Base-by-base conservation (phyloP, 345 rosid species). In the Gossypium australe region DNA sequence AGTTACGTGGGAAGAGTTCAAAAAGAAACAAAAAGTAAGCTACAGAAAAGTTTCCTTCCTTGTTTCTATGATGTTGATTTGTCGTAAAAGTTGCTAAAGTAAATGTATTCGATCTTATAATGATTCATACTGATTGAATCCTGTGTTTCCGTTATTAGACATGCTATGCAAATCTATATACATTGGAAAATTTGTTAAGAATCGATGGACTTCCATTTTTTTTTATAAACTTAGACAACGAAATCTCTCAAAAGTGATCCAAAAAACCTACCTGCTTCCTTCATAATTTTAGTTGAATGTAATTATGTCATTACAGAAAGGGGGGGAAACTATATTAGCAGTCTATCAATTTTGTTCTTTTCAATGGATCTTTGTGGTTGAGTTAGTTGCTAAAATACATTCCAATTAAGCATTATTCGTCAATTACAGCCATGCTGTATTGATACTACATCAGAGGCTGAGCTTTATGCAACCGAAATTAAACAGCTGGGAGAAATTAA, bases 1-100 rank as follows among this genome's bases (percentile, higher is more conserved):
- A 0, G 60, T 96, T 71, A 93, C 99, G 55, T 95, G 97, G 98
- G 99, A 95, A 82, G 97, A 91, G 79, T 91, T 78, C 78, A 95
- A 93, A 77, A 80, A 74, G 87, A 93, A 95, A 85, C 97, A 91
- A 74, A 93, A 92, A 94, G 99, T 95, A 82, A 77, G 24, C 18
- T 66, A 25, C 11, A 17, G 58, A 22, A 45, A 2, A 58, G 7
- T 11, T 11, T 65, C 59, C 59, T 38, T 24, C 68, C 13, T 64
- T 53, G 16, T 66, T 48, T 71, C 11, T 4, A 43, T 51, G 63
- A n/a, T 24, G 34, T 41, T 27, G 20, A 41, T 34, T 16, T 25
- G 20, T 41, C 14, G 9, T 3, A 16, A 71, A 57, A 9, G 41
- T 71, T 57, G 51, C 70, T 59, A 8, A 13, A 9, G 24, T 60